Percentiles rank a stretch among this genome's conserved stretches.
phyloP scores from a whole-genome alignment of 306 rosid genomes.

The Trifolium fragiferum region DNA sequence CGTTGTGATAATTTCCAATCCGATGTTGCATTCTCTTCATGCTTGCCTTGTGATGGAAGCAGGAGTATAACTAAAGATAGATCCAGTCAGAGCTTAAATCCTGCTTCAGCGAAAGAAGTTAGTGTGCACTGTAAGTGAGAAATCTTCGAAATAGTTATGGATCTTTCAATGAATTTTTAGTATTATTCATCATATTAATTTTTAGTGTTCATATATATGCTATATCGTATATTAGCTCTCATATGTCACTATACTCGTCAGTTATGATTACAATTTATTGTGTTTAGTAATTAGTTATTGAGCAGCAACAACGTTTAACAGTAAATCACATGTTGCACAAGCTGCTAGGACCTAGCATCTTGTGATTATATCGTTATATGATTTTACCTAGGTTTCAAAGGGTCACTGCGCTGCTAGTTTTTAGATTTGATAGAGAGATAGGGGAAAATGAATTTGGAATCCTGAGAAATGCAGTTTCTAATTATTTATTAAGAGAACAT shows the following conservation, averaged over 20 bases:
- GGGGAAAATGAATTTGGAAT: background rate
- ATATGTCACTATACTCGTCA: background rate
- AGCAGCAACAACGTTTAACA: too few species aligned
- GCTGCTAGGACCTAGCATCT: background rate
- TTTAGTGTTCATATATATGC: conserved; percentile 10
- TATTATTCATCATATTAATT: conserved; percentile 15
- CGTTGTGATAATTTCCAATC: conserved; percentile 32
- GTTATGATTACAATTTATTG: too few species aligned
- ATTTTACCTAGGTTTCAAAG: background rate
- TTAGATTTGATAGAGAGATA: background rate
- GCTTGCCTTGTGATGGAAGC: conserved; percentile 35
- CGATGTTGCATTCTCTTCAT: conserved; percentile 36
- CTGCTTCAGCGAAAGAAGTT: conserved; percentile 44
- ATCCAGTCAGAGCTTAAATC: conserved; percentile 14
- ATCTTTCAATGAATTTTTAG: conserved; percentile 10
- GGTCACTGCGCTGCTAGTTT: too few species aligned
- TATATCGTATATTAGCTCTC: background rate
- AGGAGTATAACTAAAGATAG: conserved; percentile 25
- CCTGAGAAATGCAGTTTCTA: background rate
- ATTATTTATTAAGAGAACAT: too few species aligned
- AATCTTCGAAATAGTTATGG: background rate
- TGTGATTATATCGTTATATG: conserved; percentile 15
- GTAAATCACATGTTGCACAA: background rate
- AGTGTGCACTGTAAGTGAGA: conserved; percentile 43
- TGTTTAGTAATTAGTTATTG: too few species aligned